A percentile compares a stretch with the other conserved stretches of the same genome.
Evolutionary conservation across 345 rosid genomes (phyloP).

Genomic region (Eucalyptus erythrocorys): DNA sequence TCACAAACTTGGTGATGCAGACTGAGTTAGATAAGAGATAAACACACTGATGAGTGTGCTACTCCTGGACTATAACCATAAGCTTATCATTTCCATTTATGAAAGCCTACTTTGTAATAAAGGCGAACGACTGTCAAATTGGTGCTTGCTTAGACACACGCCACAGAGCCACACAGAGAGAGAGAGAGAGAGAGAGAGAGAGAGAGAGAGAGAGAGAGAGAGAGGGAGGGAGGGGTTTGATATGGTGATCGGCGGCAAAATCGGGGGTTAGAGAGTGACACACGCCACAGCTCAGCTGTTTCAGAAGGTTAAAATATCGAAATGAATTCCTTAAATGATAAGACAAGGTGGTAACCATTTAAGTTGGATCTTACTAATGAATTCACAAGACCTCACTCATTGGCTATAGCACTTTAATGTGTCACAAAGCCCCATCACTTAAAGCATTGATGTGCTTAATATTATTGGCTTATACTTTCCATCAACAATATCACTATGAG

Average conservation of each 20-base stretch:
- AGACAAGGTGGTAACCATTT: not conserved
- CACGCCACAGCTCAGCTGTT: too few species aligned
- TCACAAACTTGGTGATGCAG: not conserved
- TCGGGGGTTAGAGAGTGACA: not conserved
- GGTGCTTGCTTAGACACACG: not conserved
- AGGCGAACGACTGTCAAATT: not conserved
- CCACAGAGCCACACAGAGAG: not conserved
- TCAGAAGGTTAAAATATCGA: not conserved
- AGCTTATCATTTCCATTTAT: not conserved
- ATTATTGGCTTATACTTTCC: not conserved
- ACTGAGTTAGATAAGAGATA: not conserved
- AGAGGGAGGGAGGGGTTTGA: fast-evolving
- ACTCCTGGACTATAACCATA: not conserved
- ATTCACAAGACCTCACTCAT: not conserved
- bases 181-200: too few species aligned
- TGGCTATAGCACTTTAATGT: not conserved
- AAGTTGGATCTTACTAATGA: not conserved
- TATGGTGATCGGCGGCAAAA: not conserved
- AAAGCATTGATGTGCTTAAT: not conserved
- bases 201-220: too few species aligned
- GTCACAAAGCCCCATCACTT: not conserved
- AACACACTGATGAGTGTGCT: not conserved
- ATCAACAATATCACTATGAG: not conserved
- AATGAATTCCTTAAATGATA: not conserved
- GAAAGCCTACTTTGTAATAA: not conserved